Evolutionary conservation across 148 eudicot genomes (phyloP), one percentile per base, ranked within the genome.

Genomic region (Dysphania ambrosioides): DNA sequence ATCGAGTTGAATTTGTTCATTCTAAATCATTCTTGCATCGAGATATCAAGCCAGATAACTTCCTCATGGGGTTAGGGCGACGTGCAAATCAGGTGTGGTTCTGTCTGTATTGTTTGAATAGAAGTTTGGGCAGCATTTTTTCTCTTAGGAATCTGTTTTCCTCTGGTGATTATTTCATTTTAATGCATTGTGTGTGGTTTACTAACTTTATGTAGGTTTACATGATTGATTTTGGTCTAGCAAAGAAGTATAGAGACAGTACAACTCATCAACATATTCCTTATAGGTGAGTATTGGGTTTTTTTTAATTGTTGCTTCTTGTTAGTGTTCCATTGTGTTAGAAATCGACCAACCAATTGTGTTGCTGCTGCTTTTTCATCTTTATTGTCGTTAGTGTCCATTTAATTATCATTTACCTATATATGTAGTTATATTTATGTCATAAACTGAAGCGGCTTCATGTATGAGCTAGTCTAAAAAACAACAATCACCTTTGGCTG

Each of bases 31-130:
- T 95, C 83, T 85, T 95, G 71, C 98, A 95, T 83, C 97, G 98
- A 56, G 98, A 95, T 83, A 90, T 95, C 74, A 95, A 95, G 81
- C 98, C 98, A 63, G 98, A 95, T 83, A 95, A 95, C 79, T 95
- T 95, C 81, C 98, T 95, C 66, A 95, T 95, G 97, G 98, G 98
- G 53, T 86, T 95, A 87, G 97, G 97, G 49, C 83, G 98, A 67
- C 98, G 98, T 70, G 97, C 97, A 81, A 95, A 92, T 85, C 98
- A 95, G 97, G 98, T 63, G 29, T 40, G 60, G 19, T 35, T 62
- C 29, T 70, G 10, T 41, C 26, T 76, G 29, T 36, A 12, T 68
- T 47, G 32, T 36, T 34, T 23, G 23, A 9, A 16, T 19, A 21
- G 71, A 24, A 15, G 38, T 6, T 16, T 4, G 8, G 66, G 47